Evolutionary conservation across 305 asterid genomes (phyloP).

Genomic region (Striga hermonthica): DNA sequence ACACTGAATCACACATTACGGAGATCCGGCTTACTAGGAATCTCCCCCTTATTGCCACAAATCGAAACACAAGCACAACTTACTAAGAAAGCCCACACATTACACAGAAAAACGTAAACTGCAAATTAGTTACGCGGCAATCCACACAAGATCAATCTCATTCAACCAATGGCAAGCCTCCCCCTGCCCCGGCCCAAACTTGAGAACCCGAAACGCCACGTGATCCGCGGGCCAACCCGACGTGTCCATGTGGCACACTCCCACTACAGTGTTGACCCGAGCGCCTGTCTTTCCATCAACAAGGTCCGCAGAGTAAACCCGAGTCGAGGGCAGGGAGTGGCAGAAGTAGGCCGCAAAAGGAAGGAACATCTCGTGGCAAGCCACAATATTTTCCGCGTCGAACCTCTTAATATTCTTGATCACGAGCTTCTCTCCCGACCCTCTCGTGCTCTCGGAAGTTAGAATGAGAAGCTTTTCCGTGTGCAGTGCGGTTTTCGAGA

Average conservation of each 20-base stretch:
- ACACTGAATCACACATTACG: too few relatives aligned
- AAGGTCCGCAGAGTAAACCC: conserved; percentile 21
- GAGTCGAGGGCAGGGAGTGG: conserved; percentile 27
- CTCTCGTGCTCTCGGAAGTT: conserved; percentile 27
- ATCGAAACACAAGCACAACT: too few relatives aligned
- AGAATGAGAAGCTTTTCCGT: conserved; percentile 22
- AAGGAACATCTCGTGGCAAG: conserved; percentile 33
- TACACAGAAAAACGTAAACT: too few relatives aligned
- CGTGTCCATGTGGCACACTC: conserved; percentile 38
- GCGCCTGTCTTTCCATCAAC: conserved; percentile 23
- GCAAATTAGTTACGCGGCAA: background rate
- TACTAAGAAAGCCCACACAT: too few relatives aligned
- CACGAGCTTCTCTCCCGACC: background rate
- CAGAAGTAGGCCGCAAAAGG: conserved; percentile 35
- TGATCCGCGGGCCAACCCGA: conserved; percentile 34
- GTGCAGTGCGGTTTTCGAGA: conserved; percentile 27
- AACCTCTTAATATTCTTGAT: conserved; percentile 13
- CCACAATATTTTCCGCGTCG: conserved; percentile 22
- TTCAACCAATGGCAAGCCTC: conserved; percentile 39
- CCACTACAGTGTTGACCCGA: conserved; percentile 24
- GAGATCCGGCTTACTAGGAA: too few relatives aligned
- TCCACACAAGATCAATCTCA: conserved; percentile 30
- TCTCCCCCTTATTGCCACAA: too few relatives aligned
- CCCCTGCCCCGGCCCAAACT: conserved; percentile 32
- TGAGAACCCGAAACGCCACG: conserved; percentile 31